Evolutionary conservation across 208 protist species (phyloP), one percentile per base, ranked within the genome.

Genomic region (Crithidia thermophila): DNA sequence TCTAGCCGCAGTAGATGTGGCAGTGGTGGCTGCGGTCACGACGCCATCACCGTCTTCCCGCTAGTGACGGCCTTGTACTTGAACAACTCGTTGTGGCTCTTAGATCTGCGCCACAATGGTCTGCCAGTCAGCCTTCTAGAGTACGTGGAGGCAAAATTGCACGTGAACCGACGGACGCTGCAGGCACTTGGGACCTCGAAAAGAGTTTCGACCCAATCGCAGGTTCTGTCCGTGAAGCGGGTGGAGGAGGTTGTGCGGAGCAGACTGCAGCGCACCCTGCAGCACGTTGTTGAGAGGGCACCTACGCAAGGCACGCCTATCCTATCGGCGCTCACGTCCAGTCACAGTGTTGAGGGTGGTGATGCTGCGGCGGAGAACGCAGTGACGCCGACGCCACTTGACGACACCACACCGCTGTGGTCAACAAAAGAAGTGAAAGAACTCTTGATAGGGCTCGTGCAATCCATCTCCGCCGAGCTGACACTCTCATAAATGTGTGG

Each of bases 61-160:
- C 55, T 92, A 30, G 53, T 87, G 25, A 80, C 82, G 39, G 86
- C 82, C 13, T 50, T 92, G 13, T 67, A 79, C 33, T 71, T 88
- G 21, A 92, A 85, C 68, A 92, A 89, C 52, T 72, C 66, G 7
- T 21, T 88, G 28, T 46, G 58, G 18, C 45, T 40, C 37, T 33
- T 92, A 40, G 42, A 84, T 20, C 46, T 92, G 0, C 25, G 49
- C 5, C 67, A 56, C 36, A 92, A 89, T 49, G 78, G 65, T 10
- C 49, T 92, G 57, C 60, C 77, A 3, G 52, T 55, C 14, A 69
- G 63, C 49, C 40, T 87, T 10, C 28, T 88, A 18, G 70, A 77
- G 59, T 81, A 75, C 20, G 57, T 87, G 37, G 78, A 78, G 51
- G 86, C 86, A 25, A 88, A 82, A 62, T 57, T 92, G 42, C 55